phyloP scores from a whole-genome alignment of 441 rosid genomes.

The Melastoma candidum region DNA sequence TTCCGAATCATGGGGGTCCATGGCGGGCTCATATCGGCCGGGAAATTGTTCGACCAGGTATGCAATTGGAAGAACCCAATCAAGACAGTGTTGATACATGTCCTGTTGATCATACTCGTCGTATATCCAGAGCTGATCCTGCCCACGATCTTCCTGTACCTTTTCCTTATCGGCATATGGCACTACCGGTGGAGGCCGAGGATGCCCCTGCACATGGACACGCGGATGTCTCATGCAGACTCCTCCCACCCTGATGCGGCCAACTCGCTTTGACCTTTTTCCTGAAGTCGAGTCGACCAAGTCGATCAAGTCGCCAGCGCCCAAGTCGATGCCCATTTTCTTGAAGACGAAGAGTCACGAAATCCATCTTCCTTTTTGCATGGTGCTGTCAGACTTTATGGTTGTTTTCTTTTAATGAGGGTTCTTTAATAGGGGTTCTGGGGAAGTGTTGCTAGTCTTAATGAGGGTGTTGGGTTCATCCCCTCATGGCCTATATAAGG shows the following conservation, averaged over 20 bases:
- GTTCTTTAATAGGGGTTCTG: too few species aligned
- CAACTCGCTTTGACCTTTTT: too few species aligned
- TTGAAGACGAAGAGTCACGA: too few species aligned
- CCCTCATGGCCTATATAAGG: too few species aligned
- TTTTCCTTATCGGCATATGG: constrained; percentile 93
- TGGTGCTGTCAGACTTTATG: too few species aligned
- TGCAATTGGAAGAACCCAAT: constrained; percentile 93
- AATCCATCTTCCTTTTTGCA: too few species aligned
- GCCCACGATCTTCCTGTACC: constrained; percentile 85
- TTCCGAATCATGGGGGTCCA: constrained; percentile 83
- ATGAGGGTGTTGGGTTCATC: too few species aligned
- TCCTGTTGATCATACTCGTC: constrained; percentile 77
- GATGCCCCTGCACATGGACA: constrained; percentile 96
- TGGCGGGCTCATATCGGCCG: constrained; percentile 72
- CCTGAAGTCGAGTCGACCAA: too few species aligned
- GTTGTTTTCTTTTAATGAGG: too few species aligned
- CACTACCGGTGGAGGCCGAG: constrained; percentile 90
- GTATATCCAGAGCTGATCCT: constrained; percentile 84
- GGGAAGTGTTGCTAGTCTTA: too few species aligned
- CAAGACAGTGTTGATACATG: constrained; percentile 81
- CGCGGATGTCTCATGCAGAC: constrained; percentile 85
- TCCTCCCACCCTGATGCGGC: constrained; percentile 57
- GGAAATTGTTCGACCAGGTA: constrained; percentile 88
- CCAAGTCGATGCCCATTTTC: too few species aligned
- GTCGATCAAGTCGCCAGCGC: too few species aligned